Evolutionary conservation across 1,284 basidiomycete genomes (phyloP), one percentile per base, ranked within the genome.

Genomic region (Boletus holoroseus): DNA sequence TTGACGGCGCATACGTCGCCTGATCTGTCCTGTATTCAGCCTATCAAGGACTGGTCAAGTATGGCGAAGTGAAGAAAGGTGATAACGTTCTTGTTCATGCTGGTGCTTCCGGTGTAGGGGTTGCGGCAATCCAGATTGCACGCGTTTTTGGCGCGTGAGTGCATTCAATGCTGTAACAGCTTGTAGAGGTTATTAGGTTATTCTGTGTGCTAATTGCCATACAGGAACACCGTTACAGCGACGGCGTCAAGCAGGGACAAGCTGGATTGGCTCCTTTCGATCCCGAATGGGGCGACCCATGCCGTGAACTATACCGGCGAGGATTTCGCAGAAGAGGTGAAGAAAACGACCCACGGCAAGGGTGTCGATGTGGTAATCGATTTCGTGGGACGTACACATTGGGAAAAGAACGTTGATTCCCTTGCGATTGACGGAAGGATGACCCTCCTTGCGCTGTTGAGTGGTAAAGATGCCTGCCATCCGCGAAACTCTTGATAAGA

Each of bases 121-220:
- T 95, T 13, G 88, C 94, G 3, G 91, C 92, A 3, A 92, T 91
- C 50, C 94, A 98, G 71, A 74, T 98, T 18, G 91, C 93, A 12
- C 79, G 87, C 51, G 65, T 79, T 48, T 83, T 78, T 54, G 82
- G 81, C 54, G 88, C 89, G 86, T 88, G 60, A 71, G 84, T 76
- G 16, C n/a, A 24, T 43, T 48, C 13, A 37, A 50, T 30, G 3
- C 32, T 15, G 46, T 51, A 54, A 53, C 43, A 43, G 31, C 8
- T 51, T 49, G 50, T 47, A 27, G 47, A 50, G 27, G 27, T 4
- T 41, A 52, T 46, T 37, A 44, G 24, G 32, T 51, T 40, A 45
- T 45, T 35, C 5, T 30, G 30, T 24, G 35, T 49, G 35, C 35
- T 57, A 35, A 56, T 44, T 48, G 9, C 50, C 47, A 46, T 44